Conservation (phyloP, 108 stramenopile genomes). For the Nannochloropsis oceanica region DNA sequence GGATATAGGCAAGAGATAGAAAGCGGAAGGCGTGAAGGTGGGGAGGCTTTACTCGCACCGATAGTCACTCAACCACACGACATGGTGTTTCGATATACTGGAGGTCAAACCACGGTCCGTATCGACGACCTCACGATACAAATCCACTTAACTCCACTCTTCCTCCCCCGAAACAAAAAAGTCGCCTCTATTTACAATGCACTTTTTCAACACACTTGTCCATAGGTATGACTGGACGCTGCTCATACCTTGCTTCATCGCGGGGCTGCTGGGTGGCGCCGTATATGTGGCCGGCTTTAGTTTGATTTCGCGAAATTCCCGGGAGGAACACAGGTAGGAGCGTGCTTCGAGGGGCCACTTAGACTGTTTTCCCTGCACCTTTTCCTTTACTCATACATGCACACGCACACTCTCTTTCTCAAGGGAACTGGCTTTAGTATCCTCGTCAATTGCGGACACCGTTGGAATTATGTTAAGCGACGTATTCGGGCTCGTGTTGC, state of each 20-base stretch:
- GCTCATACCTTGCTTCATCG: conserved; percentile 21
- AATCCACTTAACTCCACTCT: no score
- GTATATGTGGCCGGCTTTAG: conserved; percentile 31
- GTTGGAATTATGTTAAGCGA: conserved; percentile 26
- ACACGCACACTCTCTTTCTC: background rate
- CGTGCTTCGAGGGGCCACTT: background rate
- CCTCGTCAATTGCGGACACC: conserved; percentile 32
- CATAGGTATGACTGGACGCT: conserved; percentile 25
- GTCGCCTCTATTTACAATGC: no score
- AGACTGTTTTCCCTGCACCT: background rate
- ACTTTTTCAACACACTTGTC: background rate
- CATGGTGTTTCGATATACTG: no score
- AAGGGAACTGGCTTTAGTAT: conserved; percentile 28
- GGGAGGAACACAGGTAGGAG: background rate
- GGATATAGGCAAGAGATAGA: no score
- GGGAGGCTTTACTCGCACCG: no score
- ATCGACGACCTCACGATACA: no score
- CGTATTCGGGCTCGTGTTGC: conserved; percentile 24
- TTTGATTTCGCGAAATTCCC: conserved; percentile 21
- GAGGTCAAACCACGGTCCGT: no score
- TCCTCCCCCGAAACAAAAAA: no score
- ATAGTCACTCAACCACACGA: no score
- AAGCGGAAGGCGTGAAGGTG: no score
- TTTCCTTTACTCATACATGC: background rate
- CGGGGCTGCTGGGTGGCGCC: conserved; percentile 27